Conservation (phyloP, 495 filamentous ascomycete genomes). For the Trichoderma virens region DNA sequence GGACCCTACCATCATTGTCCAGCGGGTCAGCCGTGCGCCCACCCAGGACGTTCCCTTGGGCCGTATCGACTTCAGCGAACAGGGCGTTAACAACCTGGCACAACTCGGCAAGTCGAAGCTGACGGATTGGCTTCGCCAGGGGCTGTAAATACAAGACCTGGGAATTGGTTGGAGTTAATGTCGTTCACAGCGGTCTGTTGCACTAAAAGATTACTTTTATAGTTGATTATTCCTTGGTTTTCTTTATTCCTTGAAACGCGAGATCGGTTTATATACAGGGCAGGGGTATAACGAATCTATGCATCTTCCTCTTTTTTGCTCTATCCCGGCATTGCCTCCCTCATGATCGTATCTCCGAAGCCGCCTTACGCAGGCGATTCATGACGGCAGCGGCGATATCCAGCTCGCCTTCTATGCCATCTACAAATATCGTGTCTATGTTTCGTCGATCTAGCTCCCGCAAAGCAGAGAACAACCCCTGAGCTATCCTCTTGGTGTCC, state of each 20-base stretch:
- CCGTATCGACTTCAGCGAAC: conserved; percentile 89
- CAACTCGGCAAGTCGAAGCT: conserved; percentile 91
- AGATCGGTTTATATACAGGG: conserved; percentile 6
- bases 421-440: conserved; percentile 83
- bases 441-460: conserved; percentile 71
- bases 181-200: neutral
- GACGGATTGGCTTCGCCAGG: conserved; percentile 83
- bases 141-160: conserved; percentile 34
- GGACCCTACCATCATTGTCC: conserved; percentile 85
- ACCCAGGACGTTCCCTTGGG: conserved; percentile 84
- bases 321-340: neutral
- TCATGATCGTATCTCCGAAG: conserved; percentile 45
- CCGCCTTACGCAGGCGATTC: conserved; percentile 90
- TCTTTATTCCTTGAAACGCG: neutral
- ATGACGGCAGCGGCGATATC: conserved; percentile 90
- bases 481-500: conserved; percentile 64
- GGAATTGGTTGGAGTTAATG: neutral
- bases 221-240: neutral
- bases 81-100: conserved; percentile 90
- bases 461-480: conserved; percentile 78
- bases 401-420: conserved; percentile 75
- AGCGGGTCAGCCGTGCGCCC: conserved; percentile 85
- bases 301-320: conserved; percentile 11
- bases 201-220: neutral
- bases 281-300: conserved; percentile 7